A percentile compares a stretch with the other conserved stretches of the same genome.
Conservation (phyloP, 768 basidiomycete genomes). For the Dictyophora rubrovolvata region DNA sequence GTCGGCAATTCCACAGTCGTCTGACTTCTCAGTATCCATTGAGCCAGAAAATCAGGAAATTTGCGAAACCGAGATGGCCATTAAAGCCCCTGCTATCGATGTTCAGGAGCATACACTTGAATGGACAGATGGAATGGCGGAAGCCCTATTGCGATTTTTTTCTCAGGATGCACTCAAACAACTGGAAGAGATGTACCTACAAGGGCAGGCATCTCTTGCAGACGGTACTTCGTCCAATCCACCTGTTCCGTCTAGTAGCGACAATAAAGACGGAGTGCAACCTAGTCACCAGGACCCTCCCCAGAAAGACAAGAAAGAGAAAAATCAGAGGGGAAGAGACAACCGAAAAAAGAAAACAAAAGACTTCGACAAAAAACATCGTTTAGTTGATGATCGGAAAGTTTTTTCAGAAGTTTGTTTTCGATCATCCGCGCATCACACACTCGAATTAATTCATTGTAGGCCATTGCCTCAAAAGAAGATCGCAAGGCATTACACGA, state of each 20-base stretch:
- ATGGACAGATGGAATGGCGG: conserved; percentile 59
- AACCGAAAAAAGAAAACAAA: conserved; percentile 16
- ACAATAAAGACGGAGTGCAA: not conserved
- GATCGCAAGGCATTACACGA: conserved; percentile 77
- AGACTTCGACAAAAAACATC: conserved; percentile 32
- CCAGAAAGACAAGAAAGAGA: not conserved
- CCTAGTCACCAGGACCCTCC: conserved; percentile 7
- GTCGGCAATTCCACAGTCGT: not conserved
- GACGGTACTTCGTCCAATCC: conserved; percentile 69
- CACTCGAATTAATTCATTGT: conserved; percentile 1
- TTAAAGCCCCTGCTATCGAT: not conserved
- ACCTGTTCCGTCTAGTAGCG: conserved; percentile 23
- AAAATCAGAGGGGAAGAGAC: conserved; percentile 19
- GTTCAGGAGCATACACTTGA: conserved; percentile 21
- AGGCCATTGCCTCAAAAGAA: conserved; percentile 80
- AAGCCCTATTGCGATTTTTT: conserved; percentile 51
- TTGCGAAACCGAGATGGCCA: not conserved
- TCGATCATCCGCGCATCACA: conserved; percentile 1
- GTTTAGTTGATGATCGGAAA: conserved; percentile 52
- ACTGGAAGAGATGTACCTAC: conserved; percentile 65
- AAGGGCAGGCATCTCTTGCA: conserved; percentile 73
- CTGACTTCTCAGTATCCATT: not conserved
- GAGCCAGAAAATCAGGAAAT: not conserved
- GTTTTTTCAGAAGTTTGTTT: conserved; percentile 72
- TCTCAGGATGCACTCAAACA: conserved; percentile 46